Evolutionary conservation across 1,284 basidiomycete species (phyloP).

Genomic region (Vanrija pseudolonga): DNA sequence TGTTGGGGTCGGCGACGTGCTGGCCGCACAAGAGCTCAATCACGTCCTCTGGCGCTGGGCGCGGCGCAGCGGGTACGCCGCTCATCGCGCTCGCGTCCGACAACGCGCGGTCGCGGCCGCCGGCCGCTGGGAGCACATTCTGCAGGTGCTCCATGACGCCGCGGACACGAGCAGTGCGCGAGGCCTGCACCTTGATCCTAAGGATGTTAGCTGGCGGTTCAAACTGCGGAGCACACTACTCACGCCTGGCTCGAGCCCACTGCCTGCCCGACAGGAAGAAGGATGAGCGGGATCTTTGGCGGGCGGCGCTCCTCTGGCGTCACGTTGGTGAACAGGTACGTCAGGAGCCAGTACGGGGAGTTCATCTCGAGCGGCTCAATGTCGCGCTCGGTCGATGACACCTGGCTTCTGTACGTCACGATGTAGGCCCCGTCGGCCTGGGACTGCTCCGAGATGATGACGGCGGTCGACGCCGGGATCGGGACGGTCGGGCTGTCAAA

Average conservation of each 20-base stretch:
- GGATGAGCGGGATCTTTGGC: slow-evolving; percentile 79
- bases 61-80: slow-evolving; percentile 3
- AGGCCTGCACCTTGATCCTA: slow-evolving; percentile 17
- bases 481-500: slow-evolving; percentile 67
- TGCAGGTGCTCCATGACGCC: slow-evolving; percentile 16
- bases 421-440: slow-evolving; percentile 68
- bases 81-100: slow-evolving; percentile 11
- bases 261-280: slow-evolving; percentile 62
- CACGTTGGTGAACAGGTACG: slow-evolving; percentile 64
- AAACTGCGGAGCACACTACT: neutral
- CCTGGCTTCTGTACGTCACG: slow-evolving; percentile 70
- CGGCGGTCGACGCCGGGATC: slow-evolving; percentile 62
- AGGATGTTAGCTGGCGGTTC: slow-evolving; percentile 29
- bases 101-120: slow-evolving; percentile 4
- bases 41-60: slow-evolving; percentile 60
- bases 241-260: neutral
- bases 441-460: slow-evolving; percentile 80
- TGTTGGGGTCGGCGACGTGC: slow-evolving; percentile 68
- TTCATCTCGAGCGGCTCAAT: slow-evolving; percentile 65
- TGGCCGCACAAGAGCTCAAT: slow-evolving; percentile 89
- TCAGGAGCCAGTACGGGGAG: slow-evolving; percentile 83
- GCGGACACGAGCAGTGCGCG: slow-evolving; percentile 19
- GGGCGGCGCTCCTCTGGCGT: slow-evolving; percentile 56
- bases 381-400: slow-evolving; percentile 64
- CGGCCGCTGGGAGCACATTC: slow-evolving; percentile 1